These are phyloP conservation scores for Inonotus obliquus DNA, from an alignment of 1,284 basidiomycete genomes.

Conservation along the genomic window DNA sequence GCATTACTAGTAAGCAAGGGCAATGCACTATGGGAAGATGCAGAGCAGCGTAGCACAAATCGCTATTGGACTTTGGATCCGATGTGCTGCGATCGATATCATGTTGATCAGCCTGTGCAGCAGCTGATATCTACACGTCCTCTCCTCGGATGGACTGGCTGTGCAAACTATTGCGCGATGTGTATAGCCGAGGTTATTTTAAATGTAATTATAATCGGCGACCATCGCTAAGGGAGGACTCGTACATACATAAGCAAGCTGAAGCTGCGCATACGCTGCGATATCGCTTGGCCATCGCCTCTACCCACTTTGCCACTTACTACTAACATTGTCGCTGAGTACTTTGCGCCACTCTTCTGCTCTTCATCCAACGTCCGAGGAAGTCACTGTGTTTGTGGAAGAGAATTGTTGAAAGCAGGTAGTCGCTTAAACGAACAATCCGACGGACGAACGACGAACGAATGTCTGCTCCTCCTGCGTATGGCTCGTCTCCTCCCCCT, in stretches of 20 bases:
- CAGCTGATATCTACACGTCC: too few species aligned
- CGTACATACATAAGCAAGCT: not conserved
- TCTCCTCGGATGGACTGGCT: too few species aligned
- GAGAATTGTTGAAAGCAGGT: too few species aligned
- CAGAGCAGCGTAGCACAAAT: not conserved
- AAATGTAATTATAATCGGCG: too few species aligned
- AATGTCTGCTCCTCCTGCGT: constrained; percentile 44
- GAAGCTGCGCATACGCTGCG: not conserved
- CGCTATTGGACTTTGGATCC: not conserved
- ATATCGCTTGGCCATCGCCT: not conserved
- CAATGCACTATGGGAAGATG: not conserved
- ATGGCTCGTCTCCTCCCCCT: constrained; percentile 28
- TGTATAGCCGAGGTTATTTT: too few species aligned
- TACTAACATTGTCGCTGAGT: not conserved
- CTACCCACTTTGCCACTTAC: not conserved
- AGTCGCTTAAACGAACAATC: not conserved
- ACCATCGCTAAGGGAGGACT: not conserved
- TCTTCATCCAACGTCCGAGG: too few species aligned
- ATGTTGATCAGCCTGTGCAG: too few species aligned
- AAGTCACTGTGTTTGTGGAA: too few species aligned
- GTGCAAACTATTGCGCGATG: not conserved
- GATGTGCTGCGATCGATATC: too few species aligned
- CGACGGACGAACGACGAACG: not conserved
- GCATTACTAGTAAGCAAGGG: too few species aligned
- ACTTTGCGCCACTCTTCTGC: not conserved